These are phyloP conservation scores for Teratosphaeria epicoccoides DNA, from an alignment of 2,329 filamentous ascomycete genomes.

Conservation along the genomic window DNA sequence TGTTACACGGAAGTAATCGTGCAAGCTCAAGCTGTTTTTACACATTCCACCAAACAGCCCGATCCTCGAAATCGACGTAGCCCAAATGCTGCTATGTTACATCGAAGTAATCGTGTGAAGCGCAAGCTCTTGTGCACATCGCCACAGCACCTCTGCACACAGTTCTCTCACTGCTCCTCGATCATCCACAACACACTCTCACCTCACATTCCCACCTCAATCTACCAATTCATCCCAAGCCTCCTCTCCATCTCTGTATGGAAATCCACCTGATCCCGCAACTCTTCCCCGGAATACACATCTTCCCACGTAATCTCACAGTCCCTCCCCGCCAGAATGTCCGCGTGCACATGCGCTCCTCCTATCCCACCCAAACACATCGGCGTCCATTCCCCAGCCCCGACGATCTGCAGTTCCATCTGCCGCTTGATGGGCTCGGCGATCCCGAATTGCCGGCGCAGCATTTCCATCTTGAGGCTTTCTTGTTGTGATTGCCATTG, in stretches of 20 bases:
- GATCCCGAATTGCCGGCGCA: constrained; percentile 81
- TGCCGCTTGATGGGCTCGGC: constrained; percentile 83
- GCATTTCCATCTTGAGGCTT: constrained; percentile 71
- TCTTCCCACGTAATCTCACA: constrained; percentile 82
- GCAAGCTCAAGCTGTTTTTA: background rate
- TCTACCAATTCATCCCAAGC: constrained; percentile 61
- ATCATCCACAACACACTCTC: background rate
- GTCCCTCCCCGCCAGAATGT: constrained; percentile 75
- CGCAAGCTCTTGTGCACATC: background rate
- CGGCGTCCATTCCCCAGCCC: constrained; percentile 70
- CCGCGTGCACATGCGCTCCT: constrained; percentile 65
- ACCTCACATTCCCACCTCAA: background rate
- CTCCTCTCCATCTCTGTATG: constrained; percentile 92
- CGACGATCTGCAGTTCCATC: constrained; percentile 89
- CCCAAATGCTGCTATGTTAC: background rate
- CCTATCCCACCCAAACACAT: constrained; percentile 51
- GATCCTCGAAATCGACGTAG: too few species aligned
- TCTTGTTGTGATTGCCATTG: constrained; percentile 89
- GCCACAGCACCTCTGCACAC: background rate
- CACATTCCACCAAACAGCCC: too few species aligned
- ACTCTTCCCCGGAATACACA: constrained; percentile 68
- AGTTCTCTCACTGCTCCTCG: background rate
- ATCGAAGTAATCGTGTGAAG: background rate
- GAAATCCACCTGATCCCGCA: constrained; percentile 56
- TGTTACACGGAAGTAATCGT: background rate